Base-by-base conservation (phyloP, 1,139 yeast species). In the Diutina neorugosa region DNA sequence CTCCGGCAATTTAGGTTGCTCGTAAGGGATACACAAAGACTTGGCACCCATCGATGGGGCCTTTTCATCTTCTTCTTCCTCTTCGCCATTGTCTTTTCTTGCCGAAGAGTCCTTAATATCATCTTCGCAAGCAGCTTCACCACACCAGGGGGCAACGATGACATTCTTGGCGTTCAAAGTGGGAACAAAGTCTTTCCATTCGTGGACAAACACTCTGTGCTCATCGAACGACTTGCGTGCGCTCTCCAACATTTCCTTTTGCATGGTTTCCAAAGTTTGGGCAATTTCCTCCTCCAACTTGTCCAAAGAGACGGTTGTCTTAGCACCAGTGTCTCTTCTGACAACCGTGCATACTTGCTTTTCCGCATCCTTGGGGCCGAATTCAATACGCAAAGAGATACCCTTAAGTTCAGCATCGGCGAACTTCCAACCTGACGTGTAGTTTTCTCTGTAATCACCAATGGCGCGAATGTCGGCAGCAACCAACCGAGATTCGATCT, bases 31-130 rank as follows among this genome's bases (percentile, higher is more conserved):
- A 80, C 99, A 94, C 70, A 94, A 78, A 19, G 96, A 86, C 77
- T 94, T 94, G 61, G 99, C 99, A 65, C 99, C 99, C 99, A 94
- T 94, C 56, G 95, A 84, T 65, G 98, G 98, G 27, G 98, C 90
- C 70, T 87, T 86, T 63, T 93, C 98, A 66, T 94, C 99, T 53
- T 78, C 87, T 65, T 86, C 96, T 64, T 81, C 88, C 53, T 85
- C 94, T 58, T 82, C 89, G 57, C 88, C 91, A 61, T 86, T 83
- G 61, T 82, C 83, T 65, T 82, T 86, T 68, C 81, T 84, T 41
- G 96, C 93, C 50, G 97, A 89, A 51, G 88, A 77, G 54, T 91
- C 96, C 77, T 93, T 94, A 71, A 94, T 94, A 61, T 87, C 94
- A 62, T 94, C 98, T 73, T 94, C 99, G 79, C 98, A 93, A 60